Conservation (phyloP, 1,139 yeast genomes). For the Insectozyma bohioensis region DNA sequence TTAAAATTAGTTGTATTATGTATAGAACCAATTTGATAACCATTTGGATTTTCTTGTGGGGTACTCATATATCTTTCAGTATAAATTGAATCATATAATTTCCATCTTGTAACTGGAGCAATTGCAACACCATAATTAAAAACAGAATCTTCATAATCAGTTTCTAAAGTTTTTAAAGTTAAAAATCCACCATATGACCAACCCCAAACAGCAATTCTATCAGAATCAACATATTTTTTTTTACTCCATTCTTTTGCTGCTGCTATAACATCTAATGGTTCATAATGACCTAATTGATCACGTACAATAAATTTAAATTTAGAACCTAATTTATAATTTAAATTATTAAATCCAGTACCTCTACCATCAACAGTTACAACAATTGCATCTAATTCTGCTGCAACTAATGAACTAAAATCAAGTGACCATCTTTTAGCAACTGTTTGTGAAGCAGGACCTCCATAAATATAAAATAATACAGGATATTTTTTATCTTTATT, state of each 20-base stretch:
- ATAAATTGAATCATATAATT: constrained; percentile 70
- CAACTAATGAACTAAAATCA: constrained; percentile 62
- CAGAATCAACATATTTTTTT: constrained; percentile 55
- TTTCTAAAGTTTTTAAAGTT: constrained; percentile 71
- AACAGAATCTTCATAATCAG: constrained; percentile 53
- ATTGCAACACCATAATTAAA: constrained; percentile 74
- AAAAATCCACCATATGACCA: constrained; percentile 85
- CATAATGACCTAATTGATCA: constrained; percentile 65
- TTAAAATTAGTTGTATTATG: constrained; percentile 46
- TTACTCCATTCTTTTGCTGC: constrained; percentile 63
- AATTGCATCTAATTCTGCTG: constrained; percentile 67
- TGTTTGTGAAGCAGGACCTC: constrained; percentile 81
- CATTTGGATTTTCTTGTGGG: constrained; percentile 60
- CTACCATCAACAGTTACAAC: constrained; percentile 83
- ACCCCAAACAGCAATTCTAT: constrained; percentile 72
- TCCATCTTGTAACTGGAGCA: constrained; percentile 83
- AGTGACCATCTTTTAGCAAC: constrained; percentile 55
- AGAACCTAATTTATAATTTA: constrained; percentile 34
- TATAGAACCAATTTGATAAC: constrained; percentile 56
- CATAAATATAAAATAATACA: constrained; percentile 69
- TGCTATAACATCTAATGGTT: constrained; percentile 67
- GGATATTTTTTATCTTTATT: constrained; percentile 60
- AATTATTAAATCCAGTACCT: constrained; percentile 70
- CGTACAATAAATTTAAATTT: constrained; percentile 63
- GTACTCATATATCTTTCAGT: constrained; percentile 78